A percentile compares a stretch with the other conserved stretches of the same genome.
phyloP scores from a whole-genome alignment of 768 basidiomycete genomes.

The Phaffia tasmanica region DNA sequence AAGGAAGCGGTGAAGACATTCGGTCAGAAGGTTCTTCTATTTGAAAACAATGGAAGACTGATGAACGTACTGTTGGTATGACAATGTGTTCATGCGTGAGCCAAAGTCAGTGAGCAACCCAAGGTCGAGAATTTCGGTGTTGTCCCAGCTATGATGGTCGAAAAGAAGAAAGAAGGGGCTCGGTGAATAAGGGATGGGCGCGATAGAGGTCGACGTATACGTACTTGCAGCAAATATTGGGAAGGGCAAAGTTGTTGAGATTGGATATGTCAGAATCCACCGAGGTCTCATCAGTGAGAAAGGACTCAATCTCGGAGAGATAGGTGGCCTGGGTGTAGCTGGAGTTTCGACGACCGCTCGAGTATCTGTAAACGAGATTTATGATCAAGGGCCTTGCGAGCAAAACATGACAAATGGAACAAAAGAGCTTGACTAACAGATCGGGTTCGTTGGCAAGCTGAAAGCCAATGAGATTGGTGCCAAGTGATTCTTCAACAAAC shows the following conservation, averaged over 20 bases:
- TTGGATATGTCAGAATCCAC: constrained; percentile 40
- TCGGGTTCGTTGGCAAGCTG: constrained; percentile 73
- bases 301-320: constrained; percentile 45
- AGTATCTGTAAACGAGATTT: constrained; percentile 29
- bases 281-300: constrained; percentile 43
- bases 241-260: constrained; percentile 47
- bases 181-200: not conserved
- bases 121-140: constrained; percentile 34
- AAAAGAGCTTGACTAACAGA: constrained; percentile 40
- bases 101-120: constrained; percentile 35
- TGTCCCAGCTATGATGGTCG: constrained; percentile 42
- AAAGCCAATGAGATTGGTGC: constrained; percentile 54
- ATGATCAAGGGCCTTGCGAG: not conserved
- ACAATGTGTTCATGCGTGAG: constrained; percentile 32
- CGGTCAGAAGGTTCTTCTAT: not conserved
- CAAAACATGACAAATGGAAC: not conserved
- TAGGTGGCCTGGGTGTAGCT: constrained; percentile 43
- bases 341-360: constrained; percentile 32
- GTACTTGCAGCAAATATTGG: constrained; percentile 48
- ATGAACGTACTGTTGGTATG: constrained; percentile 36
- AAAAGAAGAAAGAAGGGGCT: not conserved
- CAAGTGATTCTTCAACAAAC: constrained; percentile 52
- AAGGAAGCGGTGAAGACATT: not conserved
- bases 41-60: not conserved
- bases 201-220: not conserved